Percentiles rank a stretch among this genome's conserved stretches.
Evolutionary conservation across 2,329 filamentous ascomycete species (phyloP).

Genomic region (Talaromyces sp.): DNA sequence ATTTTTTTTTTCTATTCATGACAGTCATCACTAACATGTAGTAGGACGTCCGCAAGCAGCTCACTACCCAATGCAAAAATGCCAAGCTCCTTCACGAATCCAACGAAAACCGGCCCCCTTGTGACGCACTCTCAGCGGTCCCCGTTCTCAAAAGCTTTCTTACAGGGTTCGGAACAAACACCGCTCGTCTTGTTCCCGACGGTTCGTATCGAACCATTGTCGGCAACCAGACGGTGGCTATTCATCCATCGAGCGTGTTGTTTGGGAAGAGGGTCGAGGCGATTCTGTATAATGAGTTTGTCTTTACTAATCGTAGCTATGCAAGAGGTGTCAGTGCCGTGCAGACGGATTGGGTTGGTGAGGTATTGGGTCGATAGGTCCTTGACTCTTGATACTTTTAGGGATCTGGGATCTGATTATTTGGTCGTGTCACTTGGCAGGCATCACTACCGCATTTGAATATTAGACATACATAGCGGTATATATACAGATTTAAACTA

Average conservation of each 20-base stretch:
- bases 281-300: constrained; percentile 62
- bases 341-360: constrained; percentile 58
- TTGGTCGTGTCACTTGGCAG: too few relatives aligned
- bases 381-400: not conserved
- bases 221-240: constrained; percentile 58
- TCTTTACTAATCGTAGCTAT: constrained; percentile 62
- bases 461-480: not conserved
- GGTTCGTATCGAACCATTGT: constrained; percentile 58
- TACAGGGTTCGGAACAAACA: constrained; percentile 56
- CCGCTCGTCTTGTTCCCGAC: constrained; percentile 56
- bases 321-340: constrained; percentile 59
- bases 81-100: constrained; percentile 38
- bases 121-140: constrained; percentile 31
- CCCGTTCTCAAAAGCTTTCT: constrained; percentile 56
- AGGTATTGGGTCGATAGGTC: constrained; percentile 31
- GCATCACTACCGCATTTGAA: too few relatives aligned
- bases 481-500: not conserved
- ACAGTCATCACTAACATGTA: constrained; percentile 3
- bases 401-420: not conserved
- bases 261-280: constrained; percentile 59
- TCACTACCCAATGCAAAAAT: constrained; percentile 51
- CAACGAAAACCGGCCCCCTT: constrained; percentile 21
- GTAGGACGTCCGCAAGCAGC: constrained; percentile 58
- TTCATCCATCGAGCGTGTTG: constrained; percentile 59
- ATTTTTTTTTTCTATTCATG: not conserved